phyloP scores from a whole-genome alignment of 345 rosid genomes.

The Litchi chinensis region DNA sequence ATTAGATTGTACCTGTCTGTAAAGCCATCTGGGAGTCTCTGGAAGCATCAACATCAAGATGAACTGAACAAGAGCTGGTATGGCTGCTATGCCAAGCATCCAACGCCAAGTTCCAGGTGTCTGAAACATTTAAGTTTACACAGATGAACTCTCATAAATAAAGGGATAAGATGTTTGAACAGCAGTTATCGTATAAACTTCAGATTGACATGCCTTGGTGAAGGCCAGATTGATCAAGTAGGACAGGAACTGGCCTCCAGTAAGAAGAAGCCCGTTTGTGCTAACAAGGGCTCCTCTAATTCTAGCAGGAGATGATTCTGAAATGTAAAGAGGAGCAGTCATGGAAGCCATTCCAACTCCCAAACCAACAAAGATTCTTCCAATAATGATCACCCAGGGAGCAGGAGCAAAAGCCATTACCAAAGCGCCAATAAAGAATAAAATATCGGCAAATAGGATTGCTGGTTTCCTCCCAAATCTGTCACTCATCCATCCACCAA shows the following conservation, averaged over 20 bases:
- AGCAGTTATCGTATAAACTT: neutral
- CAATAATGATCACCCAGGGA: conserved; percentile 69
- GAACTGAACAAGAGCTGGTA: conserved; percentile 70
- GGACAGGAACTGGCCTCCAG: conserved; percentile 84
- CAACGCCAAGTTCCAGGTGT: conserved; percentile 85
- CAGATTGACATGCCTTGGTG: conserved; percentile 43
- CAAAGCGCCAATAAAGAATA: conserved; percentile 69
- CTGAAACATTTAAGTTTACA: conserved; percentile 28
- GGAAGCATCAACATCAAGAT: conserved; percentile 68
- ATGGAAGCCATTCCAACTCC: conserved; percentile 99
- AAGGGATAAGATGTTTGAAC: neutral
- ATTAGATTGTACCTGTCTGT: conserved; percentile 39
- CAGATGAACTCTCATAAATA: neutral
- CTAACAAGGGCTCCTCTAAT: conserved; percentile 92
- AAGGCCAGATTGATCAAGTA: conserved; percentile 88
- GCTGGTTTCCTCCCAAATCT: conserved; percentile 71
- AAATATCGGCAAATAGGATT: conserved; percentile 55
- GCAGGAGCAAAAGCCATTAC: conserved; percentile 75
- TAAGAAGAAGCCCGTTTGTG: conserved; percentile 74
- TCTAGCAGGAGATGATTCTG: conserved; percentile 88
- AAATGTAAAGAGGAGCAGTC: conserved; percentile 91
- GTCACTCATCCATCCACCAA: conserved; percentile 81
- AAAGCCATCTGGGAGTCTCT: conserved; percentile 92
- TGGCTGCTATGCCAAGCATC: conserved; percentile 87
- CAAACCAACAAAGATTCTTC: conserved; percentile 78